A percentile compares a stretch with the other conserved stretches of the same genome.
Evolutionary conservation across 441 rosid genomes (phyloP).

Genomic region (Arabidopsis lyrata): DNA sequence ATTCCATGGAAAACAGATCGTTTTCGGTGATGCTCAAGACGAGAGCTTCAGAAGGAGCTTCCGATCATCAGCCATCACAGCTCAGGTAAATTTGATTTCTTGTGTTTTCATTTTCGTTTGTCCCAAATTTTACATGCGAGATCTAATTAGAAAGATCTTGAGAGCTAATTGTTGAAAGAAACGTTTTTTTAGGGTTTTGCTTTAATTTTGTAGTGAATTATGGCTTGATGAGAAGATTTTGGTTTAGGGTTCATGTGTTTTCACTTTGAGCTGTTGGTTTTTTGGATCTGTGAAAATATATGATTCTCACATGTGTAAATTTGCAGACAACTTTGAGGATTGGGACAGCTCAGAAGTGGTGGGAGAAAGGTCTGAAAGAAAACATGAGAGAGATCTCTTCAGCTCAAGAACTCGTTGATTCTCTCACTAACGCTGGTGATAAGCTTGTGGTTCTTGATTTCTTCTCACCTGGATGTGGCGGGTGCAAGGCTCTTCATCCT

Average conservation of each 20-base stretch:
- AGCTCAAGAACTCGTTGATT: constrained; percentile 85
- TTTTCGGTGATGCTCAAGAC: constrained; percentile 41
- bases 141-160: constrained; percentile 1
- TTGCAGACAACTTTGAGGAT: constrained; percentile 58
- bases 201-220: background rate
- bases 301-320: constrained; percentile 18
- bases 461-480: constrained; percentile 98
- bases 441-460: constrained; percentile 85
- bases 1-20: constrained; percentile 54
- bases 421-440: constrained; percentile 74
- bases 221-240: background rate
- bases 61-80: constrained; percentile 40
- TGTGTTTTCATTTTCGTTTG: background rate
- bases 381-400: constrained; percentile 87
- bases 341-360: constrained; percentile 74
- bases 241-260: constrained; percentile 15
- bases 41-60: constrained; percentile 37
- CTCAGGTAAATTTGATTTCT: constrained; percentile 54
- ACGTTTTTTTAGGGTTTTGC: background rate
- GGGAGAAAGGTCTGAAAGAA: constrained; percentile 81
- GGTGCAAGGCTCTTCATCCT: constrained; percentile 97
- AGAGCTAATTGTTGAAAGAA: background rate
- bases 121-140: background rate
- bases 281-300: constrained; percentile 17
- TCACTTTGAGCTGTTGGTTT: background rate